Conservation (phyloP, 1,284 basidiomycete species). For the Austroboletus novae-zelandiae region DNA sequence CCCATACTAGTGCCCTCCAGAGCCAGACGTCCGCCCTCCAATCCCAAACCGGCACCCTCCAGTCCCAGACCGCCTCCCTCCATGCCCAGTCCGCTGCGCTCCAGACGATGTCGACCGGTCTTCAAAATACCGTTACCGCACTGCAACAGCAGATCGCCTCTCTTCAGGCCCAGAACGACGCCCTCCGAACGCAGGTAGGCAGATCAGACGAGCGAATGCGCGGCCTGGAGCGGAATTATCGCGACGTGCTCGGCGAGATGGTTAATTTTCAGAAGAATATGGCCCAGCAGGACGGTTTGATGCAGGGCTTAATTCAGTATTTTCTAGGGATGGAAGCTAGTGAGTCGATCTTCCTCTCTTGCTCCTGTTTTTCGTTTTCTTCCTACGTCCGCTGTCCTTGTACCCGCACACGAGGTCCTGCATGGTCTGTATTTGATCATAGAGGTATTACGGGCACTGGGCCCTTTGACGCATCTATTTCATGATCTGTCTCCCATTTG, state of each 20-base stretch:
- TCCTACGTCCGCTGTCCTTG: neutral
- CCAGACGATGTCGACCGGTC: slow-evolving; percentile 26
- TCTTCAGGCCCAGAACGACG: slow-evolving; percentile 30
- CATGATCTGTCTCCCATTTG: neutral
- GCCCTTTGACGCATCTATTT: neutral
- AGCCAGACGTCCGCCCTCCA: slow-evolving; percentile 23
- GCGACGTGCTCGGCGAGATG: slow-evolving; percentile 78
- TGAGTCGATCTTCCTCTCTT: slow-evolving; percentile 30
- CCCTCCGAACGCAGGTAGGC: slow-evolving; percentile 53
- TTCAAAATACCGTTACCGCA: slow-evolving; percentile 25
- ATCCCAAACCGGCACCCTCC: slow-evolving; percentile 27
- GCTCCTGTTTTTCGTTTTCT: neutral
- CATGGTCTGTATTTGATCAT: no score
- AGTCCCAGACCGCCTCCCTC: slow-evolving; percentile 30
- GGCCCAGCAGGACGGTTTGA: slow-evolving; percentile 82
- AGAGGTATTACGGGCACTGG: no score
- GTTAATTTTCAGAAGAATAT: slow-evolving; percentile 81
- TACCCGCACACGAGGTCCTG: no score
- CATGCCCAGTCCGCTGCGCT: slow-evolving; percentile 27
- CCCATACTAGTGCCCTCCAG: slow-evolving; percentile 28
- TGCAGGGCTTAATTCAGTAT: slow-evolving; percentile 82
- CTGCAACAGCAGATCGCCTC: slow-evolving; percentile 26
- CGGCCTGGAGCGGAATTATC: slow-evolving; percentile 72
- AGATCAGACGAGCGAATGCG: slow-evolving; percentile 55
- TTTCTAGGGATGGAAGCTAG: slow-evolving; percentile 72